Evolutionary conservation across 345 rosid species (phyloP).

Genomic region (Corchorus capsularis): DNA sequence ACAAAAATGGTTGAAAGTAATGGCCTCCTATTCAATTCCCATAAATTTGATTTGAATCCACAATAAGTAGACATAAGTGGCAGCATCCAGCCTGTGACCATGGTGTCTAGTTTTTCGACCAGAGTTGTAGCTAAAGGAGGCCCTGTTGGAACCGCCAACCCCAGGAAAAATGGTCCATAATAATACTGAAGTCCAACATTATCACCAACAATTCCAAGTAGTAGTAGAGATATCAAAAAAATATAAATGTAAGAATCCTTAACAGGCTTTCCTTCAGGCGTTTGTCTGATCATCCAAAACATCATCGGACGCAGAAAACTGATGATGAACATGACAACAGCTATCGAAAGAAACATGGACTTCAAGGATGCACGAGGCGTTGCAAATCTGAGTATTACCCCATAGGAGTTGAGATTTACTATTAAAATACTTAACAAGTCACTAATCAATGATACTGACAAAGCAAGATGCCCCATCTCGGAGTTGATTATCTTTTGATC

Average conservation of each 20-base stretch:
- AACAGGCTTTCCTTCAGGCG: conserved; percentile 36
- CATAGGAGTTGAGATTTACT: background rate
- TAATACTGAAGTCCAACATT: conserved; percentile 23
- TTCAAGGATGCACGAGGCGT: background rate
- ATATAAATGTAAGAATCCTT: conserved; percentile 17
- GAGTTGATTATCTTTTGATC: conserved; percentile 42
- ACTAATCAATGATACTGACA: conserved; percentile 34
- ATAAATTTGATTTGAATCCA: conserved; percentile 24
- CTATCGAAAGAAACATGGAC: background rate
- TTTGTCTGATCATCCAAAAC: conserved; percentile 31
- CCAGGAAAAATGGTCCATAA: conserved; percentile 32
- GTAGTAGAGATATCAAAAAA: background rate
- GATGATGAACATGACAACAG: background rate
- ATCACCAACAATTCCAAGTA: conserved; percentile 28
- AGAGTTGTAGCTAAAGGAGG: conserved; percentile 36
- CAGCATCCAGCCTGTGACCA: conserved; percentile 28
- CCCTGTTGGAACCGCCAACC: conserved; percentile 37
- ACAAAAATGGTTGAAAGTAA: background rate
- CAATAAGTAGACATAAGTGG: conserved; percentile 26
- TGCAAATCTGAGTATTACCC: background rate
- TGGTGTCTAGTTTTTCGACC: conserved; percentile 28
- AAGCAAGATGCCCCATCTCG: conserved; percentile 36
- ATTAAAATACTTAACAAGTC: conserved; percentile 10
- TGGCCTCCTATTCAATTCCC: background rate
- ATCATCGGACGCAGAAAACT: background rate